phyloP scores from a whole-genome alignment of 805 yeast species.

The Huiozyma naganishii region DNA sequence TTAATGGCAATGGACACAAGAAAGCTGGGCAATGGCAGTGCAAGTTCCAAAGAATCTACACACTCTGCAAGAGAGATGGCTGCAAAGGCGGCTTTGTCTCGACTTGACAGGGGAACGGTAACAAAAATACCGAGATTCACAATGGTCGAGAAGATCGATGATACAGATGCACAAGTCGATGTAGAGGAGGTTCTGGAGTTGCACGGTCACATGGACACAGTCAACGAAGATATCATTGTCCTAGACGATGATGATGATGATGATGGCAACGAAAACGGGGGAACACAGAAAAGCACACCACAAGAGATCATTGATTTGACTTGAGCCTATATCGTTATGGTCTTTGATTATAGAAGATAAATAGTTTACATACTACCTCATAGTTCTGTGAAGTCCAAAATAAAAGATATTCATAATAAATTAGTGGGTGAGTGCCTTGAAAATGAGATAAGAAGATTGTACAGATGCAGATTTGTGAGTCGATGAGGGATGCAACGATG shows the following conservation, averaged over 20 bases:
- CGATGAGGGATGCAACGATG: too few species aligned
- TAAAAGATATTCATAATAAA: too few species aligned
- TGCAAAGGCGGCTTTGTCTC: conserved; percentile 23
- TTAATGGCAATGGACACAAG: neutral
- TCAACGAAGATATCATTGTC: conserved; percentile 10
- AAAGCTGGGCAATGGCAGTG: neutral
- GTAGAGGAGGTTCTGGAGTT: conserved; percentile 4
- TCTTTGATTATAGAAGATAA: too few species aligned
- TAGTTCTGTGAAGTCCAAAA: too few species aligned
- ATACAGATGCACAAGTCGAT: conserved; percentile 5
- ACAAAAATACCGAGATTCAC: neutral
- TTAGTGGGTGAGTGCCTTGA: too few species aligned
- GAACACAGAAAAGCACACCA: neutral
- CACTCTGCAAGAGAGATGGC: conserved; percentile 20
- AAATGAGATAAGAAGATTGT: too few species aligned
- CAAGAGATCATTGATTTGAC: conserved; percentile 15
- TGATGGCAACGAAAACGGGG: neutral
- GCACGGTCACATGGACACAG: conserved; percentile 9
- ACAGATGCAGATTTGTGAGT: too few species aligned
- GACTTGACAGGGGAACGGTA: conserved; percentile 13
- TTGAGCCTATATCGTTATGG: neutral
- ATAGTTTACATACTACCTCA: too few species aligned
- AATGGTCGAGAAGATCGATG: neutral
- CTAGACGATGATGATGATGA: conserved; percentile 12
- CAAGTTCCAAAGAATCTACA: too few species aligned